A percentile compares a stretch with the other conserved stretches of the same genome.
Conservation (phyloP, 306 rosid species). For the Citrullus mucosospermus region DNA sequence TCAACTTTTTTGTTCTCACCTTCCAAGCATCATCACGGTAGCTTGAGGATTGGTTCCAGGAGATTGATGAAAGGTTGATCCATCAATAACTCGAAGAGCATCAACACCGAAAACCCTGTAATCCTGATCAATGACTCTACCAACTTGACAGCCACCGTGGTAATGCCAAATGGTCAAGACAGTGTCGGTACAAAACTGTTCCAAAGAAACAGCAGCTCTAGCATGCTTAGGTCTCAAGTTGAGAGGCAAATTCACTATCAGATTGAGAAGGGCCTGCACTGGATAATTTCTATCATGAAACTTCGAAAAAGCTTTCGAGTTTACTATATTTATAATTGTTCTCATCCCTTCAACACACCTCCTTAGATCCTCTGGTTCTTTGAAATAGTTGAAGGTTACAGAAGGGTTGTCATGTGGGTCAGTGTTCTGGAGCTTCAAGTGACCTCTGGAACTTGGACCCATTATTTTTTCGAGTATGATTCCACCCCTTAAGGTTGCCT, state of each 20-base stretch:
- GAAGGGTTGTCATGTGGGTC: slow-evolving; percentile 46
- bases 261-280: slow-evolving; percentile 19
- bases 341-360: slow-evolving; percentile 59
- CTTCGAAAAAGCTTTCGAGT: slow-evolving; percentile 42
- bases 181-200: slow-evolving; percentile 63
- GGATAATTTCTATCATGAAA: slow-evolving; percentile 29
- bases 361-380: slow-evolving; percentile 51
- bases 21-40: slow-evolving; percentile 81
- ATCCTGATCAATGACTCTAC: slow-evolving; percentile 45
- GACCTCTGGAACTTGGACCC: slow-evolving; percentile 55
- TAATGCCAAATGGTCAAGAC: slow-evolving; percentile 69
- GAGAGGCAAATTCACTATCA: slow-evolving; percentile 30
- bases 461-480: slow-evolving; percentile 43
- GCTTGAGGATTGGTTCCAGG: slow-evolving; percentile 81
- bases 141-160: slow-evolving; percentile 72
- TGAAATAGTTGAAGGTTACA: slow-evolving; percentile 65
- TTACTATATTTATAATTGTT: slow-evolving; percentile 40
- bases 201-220: slow-evolving; percentile 30
- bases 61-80: slow-evolving; percentile 49
- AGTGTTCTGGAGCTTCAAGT: slow-evolving; percentile 35
- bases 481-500: slow-evolving; percentile 40
- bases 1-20: slow-evolving; percentile 19
- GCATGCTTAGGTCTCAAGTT: slow-evolving; percentile 47
- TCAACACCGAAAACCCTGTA: slow-evolving; percentile 54
- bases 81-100: slow-evolving; percentile 59